phyloP scores from a whole-genome alignment of 2,329 filamentous ascomycete genomes.

The Ophiostoma sp. region DNA sequence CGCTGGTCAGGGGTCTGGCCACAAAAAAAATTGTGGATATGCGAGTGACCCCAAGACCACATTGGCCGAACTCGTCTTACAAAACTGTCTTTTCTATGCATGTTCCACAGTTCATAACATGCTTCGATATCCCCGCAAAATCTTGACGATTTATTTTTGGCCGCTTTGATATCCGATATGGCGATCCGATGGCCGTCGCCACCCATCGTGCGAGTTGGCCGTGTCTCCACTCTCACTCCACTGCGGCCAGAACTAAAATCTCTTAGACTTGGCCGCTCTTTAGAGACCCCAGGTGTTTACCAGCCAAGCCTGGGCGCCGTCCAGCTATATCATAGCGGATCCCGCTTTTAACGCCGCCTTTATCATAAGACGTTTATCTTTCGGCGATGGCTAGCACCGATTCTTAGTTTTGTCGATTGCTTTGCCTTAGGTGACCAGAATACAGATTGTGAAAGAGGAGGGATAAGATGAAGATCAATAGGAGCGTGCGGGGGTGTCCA shows the following conservation, averaged over 20 bases:
- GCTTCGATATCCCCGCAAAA: background rate
- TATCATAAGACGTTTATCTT: background rate
- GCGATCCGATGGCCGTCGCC: background rate
- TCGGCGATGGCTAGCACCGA: background rate
- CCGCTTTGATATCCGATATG: background rate
- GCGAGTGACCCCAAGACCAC: background rate
- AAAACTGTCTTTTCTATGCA: background rate
- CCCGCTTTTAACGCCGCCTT: background rate
- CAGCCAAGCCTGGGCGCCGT: background rate
- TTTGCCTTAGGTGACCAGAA: background rate
- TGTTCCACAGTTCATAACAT: background rate
- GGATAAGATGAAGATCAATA: background rate
- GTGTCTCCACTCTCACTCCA: background rate
- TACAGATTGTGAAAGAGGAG: background rate
- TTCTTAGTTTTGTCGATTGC: background rate
- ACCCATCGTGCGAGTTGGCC: background rate
- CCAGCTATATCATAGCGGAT: background rate
- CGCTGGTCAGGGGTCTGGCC: background rate
- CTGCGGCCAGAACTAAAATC: slow-evolving; percentile 18
- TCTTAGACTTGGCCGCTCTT: slow-evolving; percentile 19
- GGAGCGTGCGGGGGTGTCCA: background rate
- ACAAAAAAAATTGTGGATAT: background rate
- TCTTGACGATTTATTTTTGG: background rate
- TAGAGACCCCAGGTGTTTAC: background rate
- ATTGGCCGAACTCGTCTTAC: background rate